Conservation (phyloP, 345 rosid species). For the Syzygium aqueum region DNA sequence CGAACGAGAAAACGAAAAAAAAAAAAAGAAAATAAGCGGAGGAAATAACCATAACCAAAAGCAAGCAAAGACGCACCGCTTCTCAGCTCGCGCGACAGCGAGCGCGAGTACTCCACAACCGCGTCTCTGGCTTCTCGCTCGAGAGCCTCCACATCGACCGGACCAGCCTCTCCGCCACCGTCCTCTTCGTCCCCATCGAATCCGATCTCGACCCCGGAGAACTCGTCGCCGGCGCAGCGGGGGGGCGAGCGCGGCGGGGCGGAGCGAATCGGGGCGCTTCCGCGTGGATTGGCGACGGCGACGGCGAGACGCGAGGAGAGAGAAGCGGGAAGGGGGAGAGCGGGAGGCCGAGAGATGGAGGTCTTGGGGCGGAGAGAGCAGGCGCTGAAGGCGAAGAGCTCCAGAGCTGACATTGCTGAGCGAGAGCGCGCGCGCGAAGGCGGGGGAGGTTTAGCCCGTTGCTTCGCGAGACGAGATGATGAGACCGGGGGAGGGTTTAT, state of each 20-base stretch:
- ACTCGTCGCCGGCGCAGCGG: not conserved
- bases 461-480: not conserved
- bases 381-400: constrained; percentile 1
- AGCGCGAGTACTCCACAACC: constrained; percentile 43
- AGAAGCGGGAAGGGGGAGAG: not conserved
- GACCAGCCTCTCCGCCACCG: constrained; percentile 15
- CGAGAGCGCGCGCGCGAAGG: not conserved
- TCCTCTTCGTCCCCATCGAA: not conserved
- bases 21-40: not conserved
- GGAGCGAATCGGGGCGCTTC: not conserved
- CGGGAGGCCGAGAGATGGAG: not conserved
- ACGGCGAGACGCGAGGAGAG: not conserved
- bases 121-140: constrained; percentile 68
- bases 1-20: not conserved
- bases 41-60: not conserved
- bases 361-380: not conserved
- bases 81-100: constrained; percentile 54
- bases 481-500: constrained; percentile 3
- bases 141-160: constrained; percentile 45
- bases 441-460: not conserved
- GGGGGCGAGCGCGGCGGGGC: not conserved
- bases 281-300: not conserved
- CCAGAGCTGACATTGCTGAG: not conserved
- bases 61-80: constrained; percentile 22
- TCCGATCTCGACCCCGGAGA: not conserved